Evolutionary conservation across 2,329 filamentous ascomycete genomes (phyloP), one percentile per base, ranked within the genome.

Genomic region (Colletotrichum sp.): DNA sequence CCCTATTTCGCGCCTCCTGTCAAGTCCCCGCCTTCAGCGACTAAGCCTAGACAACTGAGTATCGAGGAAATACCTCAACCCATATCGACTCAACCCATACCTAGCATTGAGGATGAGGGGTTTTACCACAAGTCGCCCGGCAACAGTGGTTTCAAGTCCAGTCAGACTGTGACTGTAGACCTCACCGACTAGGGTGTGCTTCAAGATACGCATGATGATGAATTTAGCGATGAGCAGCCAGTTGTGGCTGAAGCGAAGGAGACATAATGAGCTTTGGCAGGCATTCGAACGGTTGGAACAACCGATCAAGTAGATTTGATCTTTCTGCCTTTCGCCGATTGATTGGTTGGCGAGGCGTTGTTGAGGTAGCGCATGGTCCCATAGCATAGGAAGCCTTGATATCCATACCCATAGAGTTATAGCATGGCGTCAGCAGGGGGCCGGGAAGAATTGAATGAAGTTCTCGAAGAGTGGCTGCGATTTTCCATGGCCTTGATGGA

Each of bases 121-220:
- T 34, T 36, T 44, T 21, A 49, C 10, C 18, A n/a, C 28, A 15
- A 55, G 39, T 24, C 39, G 36, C 30, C 34, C 28, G 65, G 65
- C n/a, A 18, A 15, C 18, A 66, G 4, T 21, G 13, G 9, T 24
- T 21, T 18, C 24, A 52, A 52, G 26, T n/a, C 28, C 18, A 39
- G 36, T 13, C 63, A 66, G n/a, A 30, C 28, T 32, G 72, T 71
- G 34, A 73, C 74, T 32, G 73, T 76, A 64, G 73, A 76, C 68
- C 73, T 76, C 12, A 76, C 73, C 30, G 72, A 44, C 32, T 63
- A 44, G 65, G 13, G 30, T 13, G 16, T 26, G 30, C 26, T 13
- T 24, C 26, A 64, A 26, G 49, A 74, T 74, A 74, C 74, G 64
- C 63, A 12, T 28, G 26, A 16, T 44, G 16, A 16, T 44, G 49